Evolutionary conservation across 2,329 filamentous ascomycete species (phyloP), one percentile per base, ranked within the genome.

Genomic region (Fonsecaea multimorphosa): DNA sequence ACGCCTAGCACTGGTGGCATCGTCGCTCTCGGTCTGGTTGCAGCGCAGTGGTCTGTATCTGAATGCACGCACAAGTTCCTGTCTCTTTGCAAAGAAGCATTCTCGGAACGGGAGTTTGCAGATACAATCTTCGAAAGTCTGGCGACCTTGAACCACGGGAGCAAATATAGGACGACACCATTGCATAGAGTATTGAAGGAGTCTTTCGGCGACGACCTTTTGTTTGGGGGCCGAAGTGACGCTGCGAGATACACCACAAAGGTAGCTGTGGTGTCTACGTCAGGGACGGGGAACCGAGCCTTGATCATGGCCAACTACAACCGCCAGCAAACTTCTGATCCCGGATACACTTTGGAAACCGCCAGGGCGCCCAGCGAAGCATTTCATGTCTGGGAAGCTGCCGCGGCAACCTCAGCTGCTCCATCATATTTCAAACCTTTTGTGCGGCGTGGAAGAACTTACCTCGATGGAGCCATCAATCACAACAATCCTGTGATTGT

Each of bases 221-320:
- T 49, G 19, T 49, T 49, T 12, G 44, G 44, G 22, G 44, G 44
- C 3, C 24, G 19, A 11, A 24, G 44, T 49, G 14, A 24, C 9
- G 44, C 44, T 3, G 44, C 44, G 19, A 49, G 44, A 49, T 49
- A 49, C 9, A 8, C 44, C 44, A 49, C 44, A 22, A 49, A 49
- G 44, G 44, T 49, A 24, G 44, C 44, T 49, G 44, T 49, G 44
- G 44, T 49, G 9, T 49, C 44, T 49, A 49, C 44, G 19, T 49
- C 44, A 14, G 44, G 44, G 5, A 49, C 44, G 3, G 44, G 44
- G 19, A 49, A 49, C 44, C 44, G 44, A 49, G 19, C 44, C 11
- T 49, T 49, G 22, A 49, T 49, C 44, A 49, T 49, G 44, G 44
- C 44, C 44, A 49, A 49, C 44, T 49, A 49, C 44, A 49, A 49